Base-by-base conservation (phyloP, 2,329 filamentous ascomycete species). In the Thielaviopsis populi region DNA sequence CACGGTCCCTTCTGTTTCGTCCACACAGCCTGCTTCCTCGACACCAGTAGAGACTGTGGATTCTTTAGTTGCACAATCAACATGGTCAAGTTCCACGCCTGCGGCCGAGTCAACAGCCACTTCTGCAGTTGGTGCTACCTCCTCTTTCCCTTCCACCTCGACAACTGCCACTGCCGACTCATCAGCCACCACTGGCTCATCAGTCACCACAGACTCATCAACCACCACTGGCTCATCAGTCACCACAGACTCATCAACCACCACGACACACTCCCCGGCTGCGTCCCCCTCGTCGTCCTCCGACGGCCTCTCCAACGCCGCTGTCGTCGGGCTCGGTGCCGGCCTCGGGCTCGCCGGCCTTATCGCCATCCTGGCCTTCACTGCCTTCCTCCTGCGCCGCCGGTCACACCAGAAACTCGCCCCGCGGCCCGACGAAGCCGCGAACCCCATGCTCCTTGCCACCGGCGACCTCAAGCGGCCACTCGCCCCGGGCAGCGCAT, bases 311-410 rank as follows among this genome's bases (percentile, higher is more conserved):
- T 71, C 73, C 1, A 74, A 71, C 0, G 71, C 70, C 5, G 71
- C 73, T 2, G 77, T 73, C 22, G 71, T 76, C 53, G 77, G 75
- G 10, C 71, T 79, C 10, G 75, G 73, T 5, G 71, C 75, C 0
- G 76, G 75, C 11, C 70, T 72, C 2, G 70, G 72, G 1, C 62
- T 69, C 2, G 70, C 60, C 1, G 73, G 73, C 40, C 67, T 73
- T 40, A 69, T 68, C 0, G 58, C 69, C 19, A 68, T 68, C 1
- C 67, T 59, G 0, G 19, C 71, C 1, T 63, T 69, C 15, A 67
- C 70, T 65, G 70, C 70, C 63, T 65, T 71, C 53, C 63, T 73
- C 59, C 71, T 70, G 2, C 70, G 74, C 19, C 69, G 69, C 27
- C 68, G 41, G 19, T 46, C 70, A 68, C 62, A 69, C 58, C 56